Conservation (phyloP, 345 rosid genomes). For the Brassica carinata region DNA sequence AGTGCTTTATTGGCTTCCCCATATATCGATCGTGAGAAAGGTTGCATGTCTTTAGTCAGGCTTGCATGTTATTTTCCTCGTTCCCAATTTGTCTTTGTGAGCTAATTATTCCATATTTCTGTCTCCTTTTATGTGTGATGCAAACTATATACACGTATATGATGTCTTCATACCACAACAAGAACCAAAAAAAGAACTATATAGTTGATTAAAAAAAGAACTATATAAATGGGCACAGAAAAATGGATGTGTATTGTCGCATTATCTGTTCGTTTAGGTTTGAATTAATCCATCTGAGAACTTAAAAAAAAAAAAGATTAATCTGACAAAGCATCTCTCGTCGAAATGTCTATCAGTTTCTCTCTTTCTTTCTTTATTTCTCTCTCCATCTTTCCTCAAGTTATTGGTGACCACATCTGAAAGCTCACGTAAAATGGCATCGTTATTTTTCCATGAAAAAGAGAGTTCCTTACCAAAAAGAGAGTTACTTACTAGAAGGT, state of each 20-base stretch:
- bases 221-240: background rate
- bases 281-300: background rate
- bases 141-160: background rate
- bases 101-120: background rate
- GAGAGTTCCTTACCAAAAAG: conserved; percentile 12
- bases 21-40: conserved; percentile 32
- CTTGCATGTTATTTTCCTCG: conserved; percentile 29
- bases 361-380: background rate
- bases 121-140: background rate
- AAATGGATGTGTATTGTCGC: background rate
- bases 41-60: conserved; percentile 33
- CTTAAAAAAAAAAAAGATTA: background rate
- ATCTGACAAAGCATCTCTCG: background rate
- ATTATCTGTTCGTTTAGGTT: background rate
- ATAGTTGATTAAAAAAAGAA: background rate
- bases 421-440: conserved; percentile 21
- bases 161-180: background rate
- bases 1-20: conserved; percentile 21
- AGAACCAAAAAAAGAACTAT: background rate
- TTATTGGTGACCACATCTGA: background rate
- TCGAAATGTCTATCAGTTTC: background rate
- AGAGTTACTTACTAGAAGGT: conserved; percentile 1
- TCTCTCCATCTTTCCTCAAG: background rate
- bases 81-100: background rate
- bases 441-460: background rate